phyloP scores from a whole-genome alignment of 768 basidiomycete species.

The Auriscalpium vulgare region DNA sequence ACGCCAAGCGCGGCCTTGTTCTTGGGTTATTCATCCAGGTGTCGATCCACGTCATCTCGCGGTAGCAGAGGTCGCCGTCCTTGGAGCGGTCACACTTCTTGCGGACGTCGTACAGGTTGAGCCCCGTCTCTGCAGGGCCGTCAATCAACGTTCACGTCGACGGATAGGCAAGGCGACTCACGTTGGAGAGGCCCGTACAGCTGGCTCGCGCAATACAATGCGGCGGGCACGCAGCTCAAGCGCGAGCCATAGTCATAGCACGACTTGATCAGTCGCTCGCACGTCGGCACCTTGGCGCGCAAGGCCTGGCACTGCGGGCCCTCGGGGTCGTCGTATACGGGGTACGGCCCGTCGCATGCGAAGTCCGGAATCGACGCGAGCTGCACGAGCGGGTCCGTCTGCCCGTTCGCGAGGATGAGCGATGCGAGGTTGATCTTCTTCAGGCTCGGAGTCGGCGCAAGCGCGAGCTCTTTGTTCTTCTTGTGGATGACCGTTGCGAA shows the following conservation, averaged over 20 bases:
- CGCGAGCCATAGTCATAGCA: constrained; percentile 41
- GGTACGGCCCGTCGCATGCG: constrained; percentile 75
- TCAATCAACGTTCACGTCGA: background rate
- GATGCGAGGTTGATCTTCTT: constrained; percentile 75
- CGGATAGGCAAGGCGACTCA: constrained; percentile 26
- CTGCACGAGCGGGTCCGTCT: constrained; percentile 79
- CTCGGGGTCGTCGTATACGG: constrained; percentile 58
- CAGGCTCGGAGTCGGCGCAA: constrained; percentile 38
- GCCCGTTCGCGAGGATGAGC: constrained; percentile 81
- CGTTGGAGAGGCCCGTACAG: constrained; percentile 64
- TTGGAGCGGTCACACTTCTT: constrained; percentile 59
- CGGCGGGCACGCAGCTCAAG: constrained; percentile 49
- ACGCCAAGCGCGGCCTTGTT: constrained; percentile 79
- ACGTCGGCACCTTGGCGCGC: constrained; percentile 39
- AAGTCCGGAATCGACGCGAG: constrained; percentile 77
- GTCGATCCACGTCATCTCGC: constrained; percentile 82
- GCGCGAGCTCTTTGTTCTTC: constrained; percentile 55
- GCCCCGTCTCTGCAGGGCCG: constrained; percentile 44
- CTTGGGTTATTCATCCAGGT: constrained; percentile 71
- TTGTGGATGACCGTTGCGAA: constrained; percentile 78
- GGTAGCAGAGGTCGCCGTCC: constrained; percentile 69
- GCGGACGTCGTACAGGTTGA: constrained; percentile 89
- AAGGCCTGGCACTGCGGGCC: constrained; percentile 40
- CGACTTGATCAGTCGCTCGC: constrained; percentile 41
- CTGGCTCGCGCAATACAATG: constrained; percentile 73